Conservation (phyloP, 768 basidiomycete species). For the Grammothele lineata region DNA sequence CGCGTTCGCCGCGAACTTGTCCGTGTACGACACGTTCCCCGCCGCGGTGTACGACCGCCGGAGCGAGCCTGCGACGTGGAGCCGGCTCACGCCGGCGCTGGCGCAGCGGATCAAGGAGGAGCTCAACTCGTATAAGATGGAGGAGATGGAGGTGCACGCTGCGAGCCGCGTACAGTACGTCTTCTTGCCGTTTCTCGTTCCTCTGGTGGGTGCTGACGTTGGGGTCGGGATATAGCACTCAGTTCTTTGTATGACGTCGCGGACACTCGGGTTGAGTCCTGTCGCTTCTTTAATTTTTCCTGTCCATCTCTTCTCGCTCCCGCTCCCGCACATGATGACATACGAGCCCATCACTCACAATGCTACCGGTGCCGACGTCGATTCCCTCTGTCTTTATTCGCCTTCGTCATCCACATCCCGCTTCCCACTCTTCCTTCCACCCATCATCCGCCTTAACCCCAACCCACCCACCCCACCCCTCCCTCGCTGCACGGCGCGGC, state of each 20-base stretch:
- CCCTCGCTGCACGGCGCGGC: slow-evolving; percentile 19
- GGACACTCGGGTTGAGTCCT: slow-evolving; percentile 20
- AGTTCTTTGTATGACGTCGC: slow-evolving; percentile 74
- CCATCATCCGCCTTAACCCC: background rate
- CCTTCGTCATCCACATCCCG: slow-evolving; percentile 6
- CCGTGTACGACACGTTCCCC: slow-evolving; percentile 97
- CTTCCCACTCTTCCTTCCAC: slow-evolving; percentile 6
- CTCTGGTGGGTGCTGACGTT: slow-evolving; percentile 9
- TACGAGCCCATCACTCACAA: slow-evolving; percentile 15
- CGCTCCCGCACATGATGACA: slow-evolving; percentile 15
- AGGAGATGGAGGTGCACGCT: slow-evolving; percentile 99
- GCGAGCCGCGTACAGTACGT: slow-evolving; percentile 87
- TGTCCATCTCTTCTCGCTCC: slow-evolving; percentile 14
- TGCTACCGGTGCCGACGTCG: slow-evolving; percentile 6
- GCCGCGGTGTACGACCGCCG: slow-evolving; percentile 87
- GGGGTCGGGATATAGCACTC: slow-evolving; percentile 49
- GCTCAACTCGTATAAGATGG: slow-evolving; percentile 98
- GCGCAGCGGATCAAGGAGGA: slow-evolving; percentile 98
- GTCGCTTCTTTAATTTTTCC: slow-evolving; percentile 17
- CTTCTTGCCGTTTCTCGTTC: slow-evolving; percentile 5
- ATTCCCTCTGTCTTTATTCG: slow-evolving; percentile 9
- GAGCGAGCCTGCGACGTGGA: slow-evolving; percentile 97
- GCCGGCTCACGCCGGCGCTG: slow-evolving; percentile 87
- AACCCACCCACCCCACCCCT: slow-evolving; percentile 3
- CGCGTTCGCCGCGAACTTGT: slow-evolving; percentile 87